Evolutionary conservation across 768 basidiomycete genomes (phyloP), one percentile per base, ranked within the genome.

Genomic region (Lanmaoa rubissima): DNA sequence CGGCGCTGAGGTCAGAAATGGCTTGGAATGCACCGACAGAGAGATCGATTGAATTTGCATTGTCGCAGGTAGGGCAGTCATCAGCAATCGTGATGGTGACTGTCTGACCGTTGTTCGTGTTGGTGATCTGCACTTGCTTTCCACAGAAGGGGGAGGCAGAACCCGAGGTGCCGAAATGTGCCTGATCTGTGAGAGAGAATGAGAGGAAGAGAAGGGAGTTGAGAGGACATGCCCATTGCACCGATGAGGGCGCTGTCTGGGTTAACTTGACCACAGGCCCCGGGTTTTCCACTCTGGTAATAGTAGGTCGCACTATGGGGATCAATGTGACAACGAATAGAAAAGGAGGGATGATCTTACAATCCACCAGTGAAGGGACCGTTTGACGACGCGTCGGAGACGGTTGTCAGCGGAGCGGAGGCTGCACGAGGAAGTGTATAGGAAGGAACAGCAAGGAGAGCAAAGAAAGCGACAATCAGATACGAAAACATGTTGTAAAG

Each of bases 31-130:
- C 88, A 52, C 65, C 83, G 48, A 62, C 53, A 17, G 89, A 90
- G 42, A 91, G 76, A 65, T 92, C 89, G 66, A 97, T 84, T 16
- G 86, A 89, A 70, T 87, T 79, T 31, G 36, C 38, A 63, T 81
- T 83, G 0, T 66, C 50, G 75, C 92, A 96, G 19, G 86, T 87
- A 26, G 92, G 92, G 78, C 93, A 97, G 38, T 79, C 85, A 62
- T 94, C 92, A 13, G 82, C 90, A 61, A 97, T 78, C 26, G 76
- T 80, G 45, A 85, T 92, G 4, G 71, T 76, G 55, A 89, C 79
- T n/a, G 71, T 68, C 71, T 76, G 24, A 48, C 79, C 76, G 13
- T 48, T 73, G 73, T 82, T 85, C 26, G 73, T 62, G 76, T 90
- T 89, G 56, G 75, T 84, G 67, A 97, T 82, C 61, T 67, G 61